Percentiles rank a stretch among this genome's conserved stretches.
Conservation (phyloP, 176 grass and related monocot species). For the Neostapfia colusana region DNA sequence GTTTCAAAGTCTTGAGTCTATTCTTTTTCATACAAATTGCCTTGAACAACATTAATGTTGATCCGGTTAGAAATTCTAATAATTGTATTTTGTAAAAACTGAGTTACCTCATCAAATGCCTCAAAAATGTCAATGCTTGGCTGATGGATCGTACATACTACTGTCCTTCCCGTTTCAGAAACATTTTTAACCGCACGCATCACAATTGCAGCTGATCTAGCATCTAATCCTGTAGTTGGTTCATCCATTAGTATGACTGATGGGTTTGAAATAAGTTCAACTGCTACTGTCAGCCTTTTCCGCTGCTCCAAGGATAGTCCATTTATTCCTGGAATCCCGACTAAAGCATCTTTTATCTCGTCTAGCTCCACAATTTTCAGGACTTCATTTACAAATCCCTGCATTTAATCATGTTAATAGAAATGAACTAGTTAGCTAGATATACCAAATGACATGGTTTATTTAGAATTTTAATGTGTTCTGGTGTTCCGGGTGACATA, state of each 20-base stretch:
- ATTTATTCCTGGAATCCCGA: constrained; percentile 42
- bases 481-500: neutral
- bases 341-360: constrained; percentile 50
- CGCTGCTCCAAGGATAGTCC: constrained; percentile 61
- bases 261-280: constrained; percentile 63
- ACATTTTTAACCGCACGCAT: constrained; percentile 62
- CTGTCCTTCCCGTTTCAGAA: constrained; percentile 57
- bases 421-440: neutral
- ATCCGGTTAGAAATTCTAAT: neutral
- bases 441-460: neutral
- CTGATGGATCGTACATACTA: constrained; percentile 68
- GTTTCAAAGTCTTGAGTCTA: neutral
- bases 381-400: constrained; percentile 64
- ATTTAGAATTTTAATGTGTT: neutral
- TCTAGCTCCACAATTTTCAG: constrained; percentile 66
- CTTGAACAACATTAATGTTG: neutral
- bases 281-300: constrained; percentile 59
- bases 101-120: constrained; percentile 60
- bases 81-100: neutral
- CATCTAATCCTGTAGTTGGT: constrained; percentile 59
- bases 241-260: constrained; percentile 70
- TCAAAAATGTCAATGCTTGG: constrained; percentile 58
- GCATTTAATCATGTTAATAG: neutral
- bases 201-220: constrained; percentile 58
- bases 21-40: neutral